Evolutionary conservation across 441 rosid genomes (phyloP), one percentile per base, ranked within the genome.

Genomic region (Aleurites moluccanus): DNA sequence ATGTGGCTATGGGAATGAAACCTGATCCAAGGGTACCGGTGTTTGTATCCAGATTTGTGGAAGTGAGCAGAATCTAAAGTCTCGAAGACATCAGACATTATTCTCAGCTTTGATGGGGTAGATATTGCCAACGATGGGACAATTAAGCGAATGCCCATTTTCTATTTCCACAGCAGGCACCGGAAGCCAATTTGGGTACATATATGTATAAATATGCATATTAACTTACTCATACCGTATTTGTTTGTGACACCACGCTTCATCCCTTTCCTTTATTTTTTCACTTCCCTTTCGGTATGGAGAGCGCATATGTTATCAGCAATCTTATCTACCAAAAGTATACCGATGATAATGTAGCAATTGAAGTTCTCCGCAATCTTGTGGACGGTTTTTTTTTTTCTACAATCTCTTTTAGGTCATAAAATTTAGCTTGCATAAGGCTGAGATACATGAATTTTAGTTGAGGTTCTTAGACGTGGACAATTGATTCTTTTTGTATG

Each of bases 51-150:
- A 93, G 87, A 86, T n/a, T n/a, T n/a, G n/a, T n/a, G 89, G 97
- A 86, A 87, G 90, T 38, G 96, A 95, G 89, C 95, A 47, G 97
- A 95, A 75, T 88, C 92, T 35, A 79, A 91, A 68, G 88, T 91
- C 75, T 73, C 91, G 86, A 90, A 89, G 88, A 88, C 96, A 40
- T 95, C 97, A 0, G 99, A 95, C 79, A 71, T 90, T 76, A 88
- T 95, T 77, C 91, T 95, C 33, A 83, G 97, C 81, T 95, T 95
- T 75, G 98, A 93, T 59, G 89, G 92, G 64, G 89, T 91, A 45
- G 83, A 91, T 73, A 91, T 95, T 78, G 97, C 99, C 55, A 95
- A 95, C 76, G 99, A 93, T 84, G 99, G 99, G 85, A 95, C 99
- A 67, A 90, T n/a, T n/a, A n/a, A n/a, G 99, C 89, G 81, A 78